Base-by-base conservation (phyloP, 2,329 filamentous ascomycete species). In the Phialemonium atrogriseum region DNA sequence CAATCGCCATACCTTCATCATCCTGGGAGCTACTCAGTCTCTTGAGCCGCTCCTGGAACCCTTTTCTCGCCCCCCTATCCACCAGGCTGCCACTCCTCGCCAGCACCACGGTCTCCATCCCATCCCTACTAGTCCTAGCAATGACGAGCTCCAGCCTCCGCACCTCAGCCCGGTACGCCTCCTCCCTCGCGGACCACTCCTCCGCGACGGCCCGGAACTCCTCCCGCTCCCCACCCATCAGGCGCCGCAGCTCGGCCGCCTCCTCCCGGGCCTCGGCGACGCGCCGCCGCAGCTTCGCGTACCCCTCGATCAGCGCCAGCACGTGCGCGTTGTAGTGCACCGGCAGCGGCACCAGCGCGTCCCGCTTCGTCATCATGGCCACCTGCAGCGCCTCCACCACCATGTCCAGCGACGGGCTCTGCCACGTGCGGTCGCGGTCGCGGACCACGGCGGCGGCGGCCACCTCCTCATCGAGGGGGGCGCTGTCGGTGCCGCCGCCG, bases 331-430 rank as follows among this genome's bases (percentile, higher is more conserved):
- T 62, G 40, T 63, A 61, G 22, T 59, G 53, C 4, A 54, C 32
- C 1, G 62, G 58, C 2, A 68, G 48, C 2, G 58, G 52, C 6
- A 50, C 42, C 23, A 38, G 20, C 4, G 54, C 34, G 13, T 49
- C 38, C 7, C 50, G 44, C 27, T 47, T 54, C 14, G 51, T 52
- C 56, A 68, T 64, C 42, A 67, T 50, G 7, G 41, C 46, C 5
- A 56, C 54, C 25, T 60, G 57, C n/a, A 70, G 46, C 1, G 56
- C 44, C 36, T 68, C 64, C 11, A 59, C 52, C 48, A 68, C 59
- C 41, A 64, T 60, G 24, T 60, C 47, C 21, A 66, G 32, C 7
- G 54, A 60, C 6, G 63, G 63, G n/a, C 55, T 60, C 30, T 62
- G 53, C 50, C 57, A 59, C 3, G 47, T 37, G 13, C 42, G 19